Evolutionary conservation across 495 filamentous ascomycete genomes (phyloP), one percentile per base, ranked within the genome.

Genomic region (Aspergillus saccharolyticus): DNA sequence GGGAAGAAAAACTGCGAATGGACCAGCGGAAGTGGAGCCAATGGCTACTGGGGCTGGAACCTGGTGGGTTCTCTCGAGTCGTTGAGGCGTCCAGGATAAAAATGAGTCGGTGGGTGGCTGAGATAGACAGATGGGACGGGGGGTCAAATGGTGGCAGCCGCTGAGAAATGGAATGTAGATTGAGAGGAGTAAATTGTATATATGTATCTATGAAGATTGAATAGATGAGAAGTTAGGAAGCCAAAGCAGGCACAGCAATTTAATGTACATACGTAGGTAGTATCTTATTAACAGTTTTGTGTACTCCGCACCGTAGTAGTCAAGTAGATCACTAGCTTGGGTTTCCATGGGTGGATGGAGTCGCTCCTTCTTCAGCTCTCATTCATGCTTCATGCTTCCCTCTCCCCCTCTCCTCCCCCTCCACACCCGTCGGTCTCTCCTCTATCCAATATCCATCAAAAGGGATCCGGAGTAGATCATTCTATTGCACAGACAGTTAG

Each of bases 21-120:
- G 44, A 20, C 51, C 49, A 64, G 58, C 39, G 44, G 62, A 43
- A 63, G 62, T 64, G 62, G 62, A 64, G 55, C 62, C 62, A 61
- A 58, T 60, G 55, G 57, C 30, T 22, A 28, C 22, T 42, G 52
- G 45, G 30, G 24, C 48, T 51, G 55, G 48, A 52, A 25, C 20
- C 24, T 43, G 25, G 45, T 33, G 42, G 42, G 18, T 4, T 16
- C 45, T 52, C 53, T 51, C 48, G 56, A 44, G 48, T 64, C 48
- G 39, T 52, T 56, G 55, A 56, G 60, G 30, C 24, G 42, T 30
- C 47, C 42, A 30, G 21, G 50, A 44, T 54, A 44, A 56, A 52
- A 53, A 25, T 49, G 47, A 50, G 46, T 19, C 18, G 47, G 56
- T 51, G 46, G n/a, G 46, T 24, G 53, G 30, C 44, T 55, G 24